Evolutionary conservation across 208 protist species (phyloP), one percentile per base, ranked within the genome.

Genomic region (Trypanosoma brucei): DNA sequence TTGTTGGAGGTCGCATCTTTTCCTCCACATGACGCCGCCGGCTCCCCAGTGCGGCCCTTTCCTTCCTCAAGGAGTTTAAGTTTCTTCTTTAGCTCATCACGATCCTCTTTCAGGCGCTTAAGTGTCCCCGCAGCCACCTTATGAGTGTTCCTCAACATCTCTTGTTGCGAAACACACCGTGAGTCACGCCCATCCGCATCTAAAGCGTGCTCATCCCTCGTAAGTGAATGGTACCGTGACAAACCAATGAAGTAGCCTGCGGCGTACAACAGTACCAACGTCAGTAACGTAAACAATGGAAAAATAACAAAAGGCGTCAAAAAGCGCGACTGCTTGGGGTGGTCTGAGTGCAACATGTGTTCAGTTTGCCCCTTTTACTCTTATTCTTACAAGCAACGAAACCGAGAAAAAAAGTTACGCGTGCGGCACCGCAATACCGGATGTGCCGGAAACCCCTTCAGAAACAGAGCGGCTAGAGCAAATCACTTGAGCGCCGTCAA

Each of bases 281-380:
- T 38, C 3, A 38, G 37, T 44, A 37, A 44, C 22, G 39, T 36
- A 55, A 38, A 13, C 2, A 44, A 35, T 8, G 30, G n/a, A 55
- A 55, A 64, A 39, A 44, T 14, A 64, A 64, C 7, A 38, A 37
- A 44, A 55, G 39, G 31, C 11, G 42, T 1, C 2, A 39, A 22
- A 13, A 55, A 51, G 49, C 35, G 7, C 42, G n/a, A 46, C 57
- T 64, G 7, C 65, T 62, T 42, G 33, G 57, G 64, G 22, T 22
- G 22, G 22, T 22, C 0, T 22, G 22, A 22, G 22, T 22, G 22
- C 22, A 22, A 22, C 22, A 22, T 22, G 22, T 22, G 22, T 22
- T 22, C 22, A 22, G 22, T 22, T 22, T 22, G 22, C 22, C 22
- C 22, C 22, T 22, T 22, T 22, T 22, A 22, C 22, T 22, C 22